Evolutionary conservation across 129 eudicot genomes (phyloP).

Genomic region (Flaveria trinervia): DNA sequence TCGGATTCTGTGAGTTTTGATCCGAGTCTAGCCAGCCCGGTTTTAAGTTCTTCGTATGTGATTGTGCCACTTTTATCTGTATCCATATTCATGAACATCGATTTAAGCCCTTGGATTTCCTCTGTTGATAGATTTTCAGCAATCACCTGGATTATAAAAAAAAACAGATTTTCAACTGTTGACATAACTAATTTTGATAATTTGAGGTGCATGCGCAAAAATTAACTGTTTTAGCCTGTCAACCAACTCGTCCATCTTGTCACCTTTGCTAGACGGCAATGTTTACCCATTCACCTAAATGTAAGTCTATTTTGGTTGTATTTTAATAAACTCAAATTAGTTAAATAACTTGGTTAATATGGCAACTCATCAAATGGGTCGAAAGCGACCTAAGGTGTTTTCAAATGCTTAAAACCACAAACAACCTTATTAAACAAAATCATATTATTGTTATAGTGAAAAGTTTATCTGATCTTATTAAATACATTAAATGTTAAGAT

Average conservation of each 20-base stretch:
- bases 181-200: not conserved
- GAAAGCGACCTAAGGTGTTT: not conserved
- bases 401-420: not conserved
- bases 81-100: conserved; percentile 88
- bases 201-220: not conserved
- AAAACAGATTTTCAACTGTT: not conserved
- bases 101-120: conserved; percentile 88
- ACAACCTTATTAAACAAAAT: not conserved
- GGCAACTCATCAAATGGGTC: not conserved
- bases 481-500: not conserved
- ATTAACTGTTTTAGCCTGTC: not conserved
- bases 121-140: conserved; percentile 87
- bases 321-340: not conserved
- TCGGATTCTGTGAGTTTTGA: conserved; percentile 87
- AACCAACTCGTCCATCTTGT: not conserved
- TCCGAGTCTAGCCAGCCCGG: conserved; percentile 88
- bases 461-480: conserved; percentile 3
- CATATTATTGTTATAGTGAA: not conserved
- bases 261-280: not conserved
- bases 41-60: conserved; percentile 84
- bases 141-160: conserved; percentile 54
- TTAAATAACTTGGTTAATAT: not conserved
- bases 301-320: not conserved
- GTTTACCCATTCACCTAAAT: not conserved
- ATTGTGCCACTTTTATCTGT: conserved; percentile 86